Percentiles rank a stretch among this genome's conserved stretches.
Conservation (phyloP, 2,329 filamentous ascomycete species). For the Rasamsonia emersonii region DNA sequence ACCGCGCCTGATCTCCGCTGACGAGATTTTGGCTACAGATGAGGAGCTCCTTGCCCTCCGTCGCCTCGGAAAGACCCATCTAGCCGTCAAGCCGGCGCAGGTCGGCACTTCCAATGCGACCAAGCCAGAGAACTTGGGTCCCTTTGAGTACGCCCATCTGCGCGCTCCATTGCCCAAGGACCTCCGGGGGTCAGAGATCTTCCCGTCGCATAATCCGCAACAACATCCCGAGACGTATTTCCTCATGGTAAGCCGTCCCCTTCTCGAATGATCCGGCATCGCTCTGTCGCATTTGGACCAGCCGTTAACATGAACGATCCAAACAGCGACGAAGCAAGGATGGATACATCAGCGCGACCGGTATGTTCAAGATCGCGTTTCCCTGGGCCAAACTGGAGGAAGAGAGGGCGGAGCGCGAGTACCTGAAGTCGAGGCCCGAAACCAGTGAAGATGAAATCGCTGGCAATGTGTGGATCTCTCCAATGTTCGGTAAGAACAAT, state of each 20-base stretch:
- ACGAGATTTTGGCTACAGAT: conserved; percentile 45
- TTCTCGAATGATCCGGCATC: too few relatives aligned
- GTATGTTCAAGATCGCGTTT: conserved; percentile 63
- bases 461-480: conserved; percentile 93
- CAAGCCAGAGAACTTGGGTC: conserved; percentile 64
- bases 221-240: conserved; percentile 82
- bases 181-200: conserved; percentile 80
- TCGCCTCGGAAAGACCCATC: conserved; percentile 84
- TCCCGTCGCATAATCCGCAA: conserved; percentile 59
- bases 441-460: conserved; percentile 89
- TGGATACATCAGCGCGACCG: conserved; percentile 57
- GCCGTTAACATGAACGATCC: background rate
- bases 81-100: conserved; percentile 71
- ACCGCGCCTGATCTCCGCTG: background rate
- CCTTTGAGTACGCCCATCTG: conserved; percentile 93
- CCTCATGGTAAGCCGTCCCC: conserved; percentile 61
- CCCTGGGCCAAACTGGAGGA: conserved; percentile 55
- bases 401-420: conserved; percentile 53
- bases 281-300: background rate
- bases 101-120: conserved; percentile 62
- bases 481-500: conserved; percentile 51
- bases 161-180: conserved; percentile 88
- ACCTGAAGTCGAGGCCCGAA: conserved; percentile 72
- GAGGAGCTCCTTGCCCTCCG: conserved; percentile 70
- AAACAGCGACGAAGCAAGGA: conserved; percentile 54